Percentiles rank a stretch among this genome's conserved stretches.
phyloP scores from a whole-genome alignment of 768 basidiomycete genomes.

The Boletus pseudopeckii region DNA sequence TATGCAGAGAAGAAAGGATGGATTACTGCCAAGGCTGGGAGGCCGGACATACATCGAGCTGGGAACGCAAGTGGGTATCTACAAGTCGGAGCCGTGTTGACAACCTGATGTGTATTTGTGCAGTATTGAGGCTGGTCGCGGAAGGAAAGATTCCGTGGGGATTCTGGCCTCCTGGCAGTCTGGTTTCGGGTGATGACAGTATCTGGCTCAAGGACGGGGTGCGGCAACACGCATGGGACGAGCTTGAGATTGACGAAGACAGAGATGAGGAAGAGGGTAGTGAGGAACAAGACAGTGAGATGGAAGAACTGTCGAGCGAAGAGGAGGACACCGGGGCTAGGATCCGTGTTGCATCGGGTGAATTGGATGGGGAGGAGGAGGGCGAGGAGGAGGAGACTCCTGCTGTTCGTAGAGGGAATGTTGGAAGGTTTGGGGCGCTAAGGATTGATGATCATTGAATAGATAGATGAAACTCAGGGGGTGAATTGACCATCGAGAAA shows the following conservation, averaged over 20 bases:
- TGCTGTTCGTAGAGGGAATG: neutral
- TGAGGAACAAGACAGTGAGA: constrained; percentile 24
- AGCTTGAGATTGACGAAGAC: constrained; percentile 28
- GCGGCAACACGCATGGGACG: constrained; percentile 22
- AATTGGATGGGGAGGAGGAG: constrained; percentile 17
- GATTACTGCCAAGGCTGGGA: constrained; percentile 87
- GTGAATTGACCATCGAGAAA: constrained; percentile 9
- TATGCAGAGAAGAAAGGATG: constrained; percentile 77
- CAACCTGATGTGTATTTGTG: neutral
- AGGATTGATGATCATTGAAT: constrained; percentile 17
- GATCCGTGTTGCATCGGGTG: constrained; percentile 8
- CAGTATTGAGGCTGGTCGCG: constrained; percentile 79
- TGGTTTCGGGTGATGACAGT: constrained; percentile 38
- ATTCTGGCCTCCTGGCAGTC: constrained; percentile 69
- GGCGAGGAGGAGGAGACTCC: constrained; percentile 9
- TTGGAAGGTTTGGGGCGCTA: constrained; percentile 33
- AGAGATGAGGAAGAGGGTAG: constrained; percentile 31
- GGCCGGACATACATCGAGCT: constrained; percentile 85
- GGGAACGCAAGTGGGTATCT: constrained; percentile 79
- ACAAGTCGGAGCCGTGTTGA: neutral
- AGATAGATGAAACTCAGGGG: constrained; percentile 1
- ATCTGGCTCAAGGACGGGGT: constrained; percentile 52
- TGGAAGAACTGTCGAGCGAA: constrained; percentile 11
- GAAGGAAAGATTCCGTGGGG: constrained; percentile 82
- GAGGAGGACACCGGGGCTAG: constrained; percentile 1